Evolutionary conservation across 176 grass and related monocot species (phyloP), one percentile per base, ranked within the genome.

Genomic region (Lolium multiflorum): DNA sequence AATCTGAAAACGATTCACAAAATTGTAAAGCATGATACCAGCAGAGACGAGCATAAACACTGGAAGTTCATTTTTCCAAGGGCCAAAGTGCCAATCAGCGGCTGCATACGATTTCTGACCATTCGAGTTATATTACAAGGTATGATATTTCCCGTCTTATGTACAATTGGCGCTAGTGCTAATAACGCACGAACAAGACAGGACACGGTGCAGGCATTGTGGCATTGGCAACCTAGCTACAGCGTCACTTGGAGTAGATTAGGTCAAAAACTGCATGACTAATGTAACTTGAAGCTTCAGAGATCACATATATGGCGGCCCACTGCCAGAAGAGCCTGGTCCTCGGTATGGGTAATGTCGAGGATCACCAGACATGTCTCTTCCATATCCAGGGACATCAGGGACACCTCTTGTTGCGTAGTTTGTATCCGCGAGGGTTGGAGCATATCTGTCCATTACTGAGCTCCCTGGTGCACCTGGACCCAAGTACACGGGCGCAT

Each of bases 361-460:
- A 76, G 81, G 55, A 78, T 43, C 18, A 78, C 54, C 18, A 77
- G 49, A 35, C 50, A 37, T 35, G 26, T 64, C 78, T 44, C 78
- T 28, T 80, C 41, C 78, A 81, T 81, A 69, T 54, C 62, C 28
- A 15, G 79, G 66, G 13, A 43, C 35, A 71, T 82, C 35, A 7
- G 5, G 20, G 16, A 52, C 13, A n/a, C 59, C 60, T 51, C 50
- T 24, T 20, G 49, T 72, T 20, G 31, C 13, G 38, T 85, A 78
- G 76, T 90, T 96, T 10, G 80, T 87, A 82, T 91, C 88, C 22
- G 90, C 84, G 0, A 96, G 87, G 44, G 71, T 66, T 5, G 84
- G 87, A 9, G 92, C 82, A 82, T 98, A 92, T 71, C 52, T 93
- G 39, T 94, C 79, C 22, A 88, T 92, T 49, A 79, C 84, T 15